Evolutionary conservation across 116 monocot species (phyloP), one percentile per base, ranked within the genome.

Genomic region (Papilionanthe hybrid): DNA sequence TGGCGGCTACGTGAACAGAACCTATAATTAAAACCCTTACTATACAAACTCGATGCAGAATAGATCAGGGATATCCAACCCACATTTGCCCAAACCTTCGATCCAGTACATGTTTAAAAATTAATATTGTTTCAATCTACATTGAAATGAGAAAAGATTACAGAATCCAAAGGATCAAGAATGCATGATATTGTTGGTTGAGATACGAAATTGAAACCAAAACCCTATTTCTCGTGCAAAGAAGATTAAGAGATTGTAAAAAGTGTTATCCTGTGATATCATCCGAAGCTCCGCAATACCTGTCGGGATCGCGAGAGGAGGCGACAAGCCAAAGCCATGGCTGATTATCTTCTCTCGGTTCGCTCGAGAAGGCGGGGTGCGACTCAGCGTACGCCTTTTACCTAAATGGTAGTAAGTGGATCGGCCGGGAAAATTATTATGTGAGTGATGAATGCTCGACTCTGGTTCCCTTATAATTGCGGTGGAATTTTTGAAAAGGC

Each of bases 271-370:
- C 69, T 1, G 30, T 5, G 27, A 28, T 7, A 69, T 32, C 69
- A 32, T 69, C 69, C 69, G 7, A 32, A 32, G 69, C 53, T 12
- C 53, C 15, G 57, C 69, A 13, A 45, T 44, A 81, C 81, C 75
- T 81, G 81, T 32, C 53, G 76, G 66, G 76, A 76, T 81, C 81
- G 63, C 2, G 76, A 68, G 66, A 81, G 76, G 37, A 77, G 7
- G 18, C 81, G 81, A 81, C 28, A 66, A 47, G 76, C 60, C 48
- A 81, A 22, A 6, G 81, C 81, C 60, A 60, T 60, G 60, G 5
- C 60, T 22, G 18, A 2, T 17, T 15, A 53, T 53, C 53, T 4
- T 18, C 53, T 17, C 15, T 53, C 50, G 4, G 12, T 4, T 53
- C 15, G 15, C 53, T 53, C 15, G 15, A 53, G 15, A 53, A 13